phyloP scores from a whole-genome alignment of 768 basidiomycete genomes.

The Chiua virens region DNA sequence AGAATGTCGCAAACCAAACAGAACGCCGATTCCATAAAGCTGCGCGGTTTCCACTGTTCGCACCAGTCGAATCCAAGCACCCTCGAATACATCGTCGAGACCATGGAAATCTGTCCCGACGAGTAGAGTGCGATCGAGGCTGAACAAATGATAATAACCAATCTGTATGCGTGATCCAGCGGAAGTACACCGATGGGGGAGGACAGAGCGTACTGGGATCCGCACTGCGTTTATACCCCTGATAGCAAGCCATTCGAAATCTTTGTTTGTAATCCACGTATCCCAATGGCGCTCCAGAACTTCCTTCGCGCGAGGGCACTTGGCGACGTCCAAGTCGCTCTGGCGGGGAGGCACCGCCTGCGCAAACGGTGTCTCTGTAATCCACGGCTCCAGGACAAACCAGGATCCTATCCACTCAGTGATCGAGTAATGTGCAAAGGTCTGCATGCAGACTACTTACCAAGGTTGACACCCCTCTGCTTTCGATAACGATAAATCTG shows the following conservation, averaged over 20 bases:
- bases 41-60: conserved; percentile 60
- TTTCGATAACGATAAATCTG: conserved; percentile 59
- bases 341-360: conserved; percentile 53
- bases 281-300: conserved; percentile 49
- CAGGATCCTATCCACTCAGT: conserved; percentile 53
- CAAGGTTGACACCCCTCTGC: conserved; percentile 81
- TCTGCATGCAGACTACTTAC: conserved; percentile 34
- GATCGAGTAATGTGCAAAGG: conserved; percentile 2
- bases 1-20: conserved; percentile 51
- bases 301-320: conserved; percentile 45
- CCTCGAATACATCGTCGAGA: conserved; percentile 48
- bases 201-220: conserved; percentile 60
- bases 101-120: conserved; percentile 64
- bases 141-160: conserved; percentile 71
- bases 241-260: conserved; percentile 55
- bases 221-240: conserved; percentile 60
- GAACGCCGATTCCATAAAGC: conserved; percentile 62
- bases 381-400: conserved; percentile 83
- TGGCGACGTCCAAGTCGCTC: conserved; percentile 71
- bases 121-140: conserved; percentile 56
- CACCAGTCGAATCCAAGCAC: conserved; percentile 68
- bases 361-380: conserved; percentile 57
- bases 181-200: not conserved
- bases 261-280: conserved; percentile 51
- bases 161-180: conserved; percentile 43